Percentiles rank a stretch among this genome's conserved stretches.
These are phyloP conservation scores for Teratosphaeria zuluensis DNA, from an alignment of 2,329 filamentous ascomycete genomes.

Conservation along the genomic window DNA sequence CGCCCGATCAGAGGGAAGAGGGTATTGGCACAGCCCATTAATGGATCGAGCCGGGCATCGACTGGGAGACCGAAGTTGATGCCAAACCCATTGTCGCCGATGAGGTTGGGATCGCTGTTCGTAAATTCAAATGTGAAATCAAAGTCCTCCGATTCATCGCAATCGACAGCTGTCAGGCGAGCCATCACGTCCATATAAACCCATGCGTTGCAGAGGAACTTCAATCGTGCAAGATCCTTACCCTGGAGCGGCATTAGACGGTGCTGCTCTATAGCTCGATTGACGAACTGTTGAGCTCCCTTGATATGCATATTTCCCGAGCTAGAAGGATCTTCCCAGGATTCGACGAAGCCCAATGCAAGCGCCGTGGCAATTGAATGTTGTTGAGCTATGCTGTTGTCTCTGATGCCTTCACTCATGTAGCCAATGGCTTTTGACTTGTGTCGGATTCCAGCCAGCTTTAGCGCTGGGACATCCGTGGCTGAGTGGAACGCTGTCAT, in stretches of 20 bases:
- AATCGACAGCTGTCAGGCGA: conserved; percentile 53
- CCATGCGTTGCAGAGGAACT: conserved; percentile 62
- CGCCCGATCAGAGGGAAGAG: conserved; percentile 60
- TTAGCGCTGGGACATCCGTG: conserved; percentile 46
- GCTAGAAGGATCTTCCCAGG: conserved; percentile 60
- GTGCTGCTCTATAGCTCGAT: conserved; percentile 46
- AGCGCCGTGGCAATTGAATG: conserved; percentile 61
- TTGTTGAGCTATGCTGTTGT: conserved; percentile 52
- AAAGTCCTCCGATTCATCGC: conserved; percentile 47
- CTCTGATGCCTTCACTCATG: conserved; percentile 47
- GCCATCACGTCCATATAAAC: conserved; percentile 67
- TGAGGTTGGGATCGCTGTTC: conserved; percentile 17
- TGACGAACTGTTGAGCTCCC: conserved; percentile 55
- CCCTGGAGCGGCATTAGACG: conserved; percentile 31
- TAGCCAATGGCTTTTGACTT: conserved; percentile 55
- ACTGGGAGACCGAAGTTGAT: conserved; percentile 28
- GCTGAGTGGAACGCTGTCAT: conserved; percentile 61
- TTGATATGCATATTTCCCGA: conserved; percentile 61
- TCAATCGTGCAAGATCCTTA: conserved; percentile 45
- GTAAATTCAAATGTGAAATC: conserved; percentile 33
- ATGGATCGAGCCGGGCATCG: conserved; percentile 53
- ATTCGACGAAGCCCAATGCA: conserved; percentile 58
- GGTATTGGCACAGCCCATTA: conserved; percentile 60
- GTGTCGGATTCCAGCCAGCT: conserved; percentile 57
- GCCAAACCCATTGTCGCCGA: conserved; percentile 23